These are phyloP conservation scores for Yamagishiella unicocca DNA, from an alignment of 139 green algal genomes.

Conservation along the genomic window DNA sequence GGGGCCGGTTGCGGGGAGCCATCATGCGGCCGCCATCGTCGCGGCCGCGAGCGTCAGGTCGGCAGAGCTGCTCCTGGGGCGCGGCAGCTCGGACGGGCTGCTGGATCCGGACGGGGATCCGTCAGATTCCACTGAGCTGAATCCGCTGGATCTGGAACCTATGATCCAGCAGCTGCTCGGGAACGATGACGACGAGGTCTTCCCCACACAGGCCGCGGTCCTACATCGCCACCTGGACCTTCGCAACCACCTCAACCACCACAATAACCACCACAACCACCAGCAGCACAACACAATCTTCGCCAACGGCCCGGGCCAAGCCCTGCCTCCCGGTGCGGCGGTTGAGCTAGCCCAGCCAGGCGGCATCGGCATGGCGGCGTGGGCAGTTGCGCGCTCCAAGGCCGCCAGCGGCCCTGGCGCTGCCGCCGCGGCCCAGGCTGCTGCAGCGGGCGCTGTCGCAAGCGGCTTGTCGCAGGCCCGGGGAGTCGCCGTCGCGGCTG, in stretches of 20 bases:
- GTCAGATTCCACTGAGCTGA: neutral
- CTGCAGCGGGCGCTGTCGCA: too few relatives aligned
- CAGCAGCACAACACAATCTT: too few relatives aligned
- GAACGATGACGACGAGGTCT: slow-evolving; percentile 34
- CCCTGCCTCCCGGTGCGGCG: too few relatives aligned
- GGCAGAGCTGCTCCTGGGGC: neutral
- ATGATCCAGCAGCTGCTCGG: slow-evolving; percentile 49
- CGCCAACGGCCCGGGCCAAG: too few relatives aligned
- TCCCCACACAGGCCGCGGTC: neutral
- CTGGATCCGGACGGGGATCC: neutral
- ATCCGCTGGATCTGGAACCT: slow-evolving; percentile 40
- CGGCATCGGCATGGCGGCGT: neutral
- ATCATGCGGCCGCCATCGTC: neutral
- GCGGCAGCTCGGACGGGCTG: neutral
- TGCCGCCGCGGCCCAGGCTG: too few relatives aligned
- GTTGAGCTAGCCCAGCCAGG: neutral
- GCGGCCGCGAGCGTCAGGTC: neutral
- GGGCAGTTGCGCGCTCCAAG: neutral
- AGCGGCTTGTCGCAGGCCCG: too few relatives aligned
- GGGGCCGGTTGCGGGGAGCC: too few relatives aligned
- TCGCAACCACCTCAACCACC: neutral
- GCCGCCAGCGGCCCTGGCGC: too few relatives aligned
- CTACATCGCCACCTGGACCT: neutral
- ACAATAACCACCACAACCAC: neutral
- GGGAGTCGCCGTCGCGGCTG: too few relatives aligned